These are phyloP conservation scores for Evernia prunastri DNA, from an alignment of 495 filamentous ascomycete species.

Conservation along the genomic window DNA sequence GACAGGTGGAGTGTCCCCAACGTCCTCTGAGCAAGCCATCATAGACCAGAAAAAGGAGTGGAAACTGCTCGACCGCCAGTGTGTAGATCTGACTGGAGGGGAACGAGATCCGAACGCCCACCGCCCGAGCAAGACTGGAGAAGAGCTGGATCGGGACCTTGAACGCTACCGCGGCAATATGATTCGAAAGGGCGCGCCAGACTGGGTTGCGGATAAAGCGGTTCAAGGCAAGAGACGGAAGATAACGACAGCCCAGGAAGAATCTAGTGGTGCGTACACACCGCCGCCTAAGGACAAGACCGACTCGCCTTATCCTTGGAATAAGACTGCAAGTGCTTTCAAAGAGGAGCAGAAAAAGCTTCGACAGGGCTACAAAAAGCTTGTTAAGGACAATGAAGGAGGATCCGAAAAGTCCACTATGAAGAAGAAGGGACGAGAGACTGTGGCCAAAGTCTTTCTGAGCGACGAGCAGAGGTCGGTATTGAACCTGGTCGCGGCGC, in stretches of 20 bases:
- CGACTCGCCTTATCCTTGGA: constrained; percentile 56
- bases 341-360: constrained; percentile 77
- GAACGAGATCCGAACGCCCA: not conserved
- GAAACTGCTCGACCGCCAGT: not conserved
- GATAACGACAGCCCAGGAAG: not conserved
- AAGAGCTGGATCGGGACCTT: not conserved
- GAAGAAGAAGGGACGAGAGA: constrained; percentile 34
- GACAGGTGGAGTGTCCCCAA: not conserved
- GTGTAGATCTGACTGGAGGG: not conserved
- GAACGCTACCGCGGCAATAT: not conserved
- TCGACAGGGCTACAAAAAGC: constrained; percentile 55
- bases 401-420: constrained; percentile 33
- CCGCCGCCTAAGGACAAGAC: constrained; percentile 35
- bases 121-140: not conserved
- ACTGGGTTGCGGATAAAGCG: not conserved
- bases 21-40: not conserved
- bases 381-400: constrained; percentile 38
- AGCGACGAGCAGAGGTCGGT: constrained; percentile 83
- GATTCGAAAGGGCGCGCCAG: not conserved
- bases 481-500: constrained; percentile 67
- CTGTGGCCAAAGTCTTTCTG: constrained; percentile 56
- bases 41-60: not conserved
- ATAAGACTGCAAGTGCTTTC: constrained; percentile 70
- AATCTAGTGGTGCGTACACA: constrained; percentile 26
- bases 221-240: constrained; percentile 40